A percentile compares a stretch with the other conserved stretches of the same genome.
These are phyloP conservation scores for Glaciozyma antarctica DNA, from an alignment of 768 basidiomycete genomes.

Conservation along the genomic window DNA sequence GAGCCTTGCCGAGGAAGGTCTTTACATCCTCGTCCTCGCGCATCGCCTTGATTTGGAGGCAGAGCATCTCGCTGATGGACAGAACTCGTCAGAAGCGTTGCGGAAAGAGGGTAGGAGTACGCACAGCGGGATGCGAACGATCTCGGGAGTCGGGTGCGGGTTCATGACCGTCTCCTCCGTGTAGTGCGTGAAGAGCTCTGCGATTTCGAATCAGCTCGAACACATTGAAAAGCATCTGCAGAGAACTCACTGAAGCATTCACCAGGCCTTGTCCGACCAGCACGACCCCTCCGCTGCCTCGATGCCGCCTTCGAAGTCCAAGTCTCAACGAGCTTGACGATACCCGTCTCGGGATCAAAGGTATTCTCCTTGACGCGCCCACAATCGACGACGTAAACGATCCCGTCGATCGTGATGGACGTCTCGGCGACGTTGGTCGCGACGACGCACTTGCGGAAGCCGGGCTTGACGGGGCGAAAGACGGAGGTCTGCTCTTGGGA, in stretches of 20 bases:
- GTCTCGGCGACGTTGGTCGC: constrained; percentile 89
- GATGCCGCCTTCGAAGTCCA: constrained; percentile 73
- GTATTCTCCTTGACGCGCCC: constrained; percentile 78
- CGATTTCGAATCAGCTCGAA: constrained; percentile 27
- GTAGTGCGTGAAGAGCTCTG: constrained; percentile 62
- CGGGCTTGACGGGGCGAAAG: constrained; percentile 52
- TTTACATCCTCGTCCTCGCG: constrained; percentile 68
- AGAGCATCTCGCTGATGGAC: constrained; percentile 52
- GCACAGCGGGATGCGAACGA: constrained; percentile 64
- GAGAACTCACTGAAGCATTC: constrained; percentile 56
- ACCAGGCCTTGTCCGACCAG: constrained; percentile 73
- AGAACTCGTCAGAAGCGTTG: too few relatives aligned
- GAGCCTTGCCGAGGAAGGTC: constrained; percentile 62
- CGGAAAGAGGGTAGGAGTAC: too few relatives aligned
- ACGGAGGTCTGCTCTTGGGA: constrained; percentile 71
- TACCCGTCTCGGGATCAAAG: constrained; percentile 65
- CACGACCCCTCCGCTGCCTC: constrained; percentile 75
- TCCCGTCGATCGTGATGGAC: constrained; percentile 60
- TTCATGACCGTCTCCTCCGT: constrained; percentile 58
- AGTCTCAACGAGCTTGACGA: constrained; percentile 67
- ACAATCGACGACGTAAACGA: constrained; percentile 86
- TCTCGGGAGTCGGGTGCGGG: constrained; percentile 73
- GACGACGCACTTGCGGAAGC: constrained; percentile 68
- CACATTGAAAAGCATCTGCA: fast-evolving
- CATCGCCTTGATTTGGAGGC: constrained; percentile 70